These are phyloP conservation scores for Scutellaria barbata DNA, from an alignment of 257 asterid species.

Conservation along the genomic window DNA sequence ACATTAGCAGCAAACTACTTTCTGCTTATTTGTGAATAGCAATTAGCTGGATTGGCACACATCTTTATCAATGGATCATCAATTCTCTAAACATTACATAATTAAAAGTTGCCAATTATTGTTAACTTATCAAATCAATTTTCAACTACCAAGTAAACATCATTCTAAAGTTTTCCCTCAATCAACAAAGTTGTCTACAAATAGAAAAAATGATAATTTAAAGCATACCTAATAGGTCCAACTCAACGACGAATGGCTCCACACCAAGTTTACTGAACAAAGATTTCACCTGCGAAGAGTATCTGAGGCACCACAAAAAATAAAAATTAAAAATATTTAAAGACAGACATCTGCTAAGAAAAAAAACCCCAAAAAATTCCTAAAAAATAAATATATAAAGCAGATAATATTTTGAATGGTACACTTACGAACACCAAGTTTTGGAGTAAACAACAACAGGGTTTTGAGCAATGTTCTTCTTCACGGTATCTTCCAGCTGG, in stretches of 20 bases:
- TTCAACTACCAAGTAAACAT: too few relatives aligned
- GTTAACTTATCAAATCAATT: too few relatives aligned
- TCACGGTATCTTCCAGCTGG: conserved; percentile 63
- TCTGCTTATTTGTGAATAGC: too few relatives aligned
- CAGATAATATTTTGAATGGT: not conserved
- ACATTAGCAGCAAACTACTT: too few relatives aligned
- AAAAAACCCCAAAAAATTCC: not conserved
- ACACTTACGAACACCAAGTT: conserved; percentile 90
- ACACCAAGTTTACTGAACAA: conserved; percentile 80
- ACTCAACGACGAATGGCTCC: conserved; percentile 81
- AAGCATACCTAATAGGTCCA: conserved; percentile 76
- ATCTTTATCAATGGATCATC: too few relatives aligned
- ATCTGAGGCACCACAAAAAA: conserved; percentile 47
- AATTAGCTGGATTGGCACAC: too few relatives aligned
- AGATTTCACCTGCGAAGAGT: conserved; percentile 79
- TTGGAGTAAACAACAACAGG: conserved; percentile 95
- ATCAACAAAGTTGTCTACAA: not conserved
- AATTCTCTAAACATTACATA: too few relatives aligned
- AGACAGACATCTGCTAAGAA: not conserved
- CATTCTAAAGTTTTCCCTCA: too few relatives aligned
- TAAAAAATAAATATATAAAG: not conserved
- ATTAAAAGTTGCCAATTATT: too few relatives aligned
- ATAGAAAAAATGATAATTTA: not conserved
- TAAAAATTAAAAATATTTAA: conserved; percentile 7
- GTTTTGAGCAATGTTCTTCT: conserved; percentile 57